Evolutionary conservation across 2,329 filamentous ascomycete genomes (phyloP).

Genomic region (Colletotrichum higginsianum): DNA sequence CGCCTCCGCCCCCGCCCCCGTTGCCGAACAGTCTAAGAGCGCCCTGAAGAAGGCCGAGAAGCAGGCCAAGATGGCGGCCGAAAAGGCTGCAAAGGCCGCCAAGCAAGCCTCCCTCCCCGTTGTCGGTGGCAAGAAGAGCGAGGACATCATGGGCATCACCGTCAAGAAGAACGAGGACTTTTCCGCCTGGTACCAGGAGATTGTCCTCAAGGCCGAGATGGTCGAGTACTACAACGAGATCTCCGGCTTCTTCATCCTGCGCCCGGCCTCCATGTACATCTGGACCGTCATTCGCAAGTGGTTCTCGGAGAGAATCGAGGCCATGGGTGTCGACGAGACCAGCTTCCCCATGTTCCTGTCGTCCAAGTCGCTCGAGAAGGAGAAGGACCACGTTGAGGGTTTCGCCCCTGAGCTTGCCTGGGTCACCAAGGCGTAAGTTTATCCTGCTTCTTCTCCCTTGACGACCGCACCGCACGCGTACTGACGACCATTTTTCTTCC

Average conservation of each 20-base stretch:
- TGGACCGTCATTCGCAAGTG: conserved; percentile 77
- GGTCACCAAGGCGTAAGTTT: conserved; percentile 84
- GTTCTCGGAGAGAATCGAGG: conserved; percentile 85
- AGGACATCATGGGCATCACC: conserved; percentile 89
- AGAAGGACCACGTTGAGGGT: conserved; percentile 98
- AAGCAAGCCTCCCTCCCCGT: conserved; percentile 68
- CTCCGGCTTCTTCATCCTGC: conserved; percentile 96
- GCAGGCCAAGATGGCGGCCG: conserved; percentile 72
- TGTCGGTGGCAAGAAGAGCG: conserved; percentile 69
- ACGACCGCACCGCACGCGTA: background rate
- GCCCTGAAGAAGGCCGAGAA: conserved; percentile 78
- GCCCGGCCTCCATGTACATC: conserved; percentile 77
- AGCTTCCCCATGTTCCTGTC: conserved; percentile 98
- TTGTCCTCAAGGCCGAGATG: conserved; percentile 97
- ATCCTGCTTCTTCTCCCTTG: background rate
- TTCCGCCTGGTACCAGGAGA: conserved; percentile 96
- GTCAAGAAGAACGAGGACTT: conserved; percentile 89
- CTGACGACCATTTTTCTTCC: conserved; percentile 13
- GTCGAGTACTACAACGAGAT: conserved; percentile 96
- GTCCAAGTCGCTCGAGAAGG: conserved; percentile 85
- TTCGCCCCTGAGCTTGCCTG: conserved; percentile 94
- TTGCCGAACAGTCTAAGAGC: conserved; percentile 68
- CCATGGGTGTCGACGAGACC: conserved; percentile 92
- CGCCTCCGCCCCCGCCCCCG: conserved; percentile 39
- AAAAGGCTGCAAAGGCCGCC: conserved; percentile 74